A percentile compares a stretch with the other conserved stretches of the same genome.
Conservation (phyloP, 495 filamentous ascomycete genomes). For the Chaetomidium leptoderma region DNA sequence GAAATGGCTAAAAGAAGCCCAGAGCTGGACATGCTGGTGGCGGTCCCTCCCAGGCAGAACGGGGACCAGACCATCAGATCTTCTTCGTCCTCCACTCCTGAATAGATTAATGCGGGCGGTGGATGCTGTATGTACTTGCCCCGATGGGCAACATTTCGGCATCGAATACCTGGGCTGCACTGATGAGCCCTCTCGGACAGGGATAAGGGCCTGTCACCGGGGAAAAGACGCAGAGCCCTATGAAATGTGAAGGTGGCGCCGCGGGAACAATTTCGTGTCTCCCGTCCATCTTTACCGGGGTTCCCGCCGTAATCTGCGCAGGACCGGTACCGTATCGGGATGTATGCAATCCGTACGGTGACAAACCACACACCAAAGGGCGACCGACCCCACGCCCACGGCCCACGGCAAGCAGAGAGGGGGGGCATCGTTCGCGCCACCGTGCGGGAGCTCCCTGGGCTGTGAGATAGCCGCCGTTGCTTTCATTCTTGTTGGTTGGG, state of each 20-base stretch:
- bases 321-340: neutral
- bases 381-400: neutral
- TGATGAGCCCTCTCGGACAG: neutral
- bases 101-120: neutral
- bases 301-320: too few relatives aligned
- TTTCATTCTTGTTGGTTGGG: constrained; percentile 5
- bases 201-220: neutral
- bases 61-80: neutral
- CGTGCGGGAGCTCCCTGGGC: neutral
- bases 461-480: constrained; percentile 20
- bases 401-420: neutral
- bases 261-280: neutral
- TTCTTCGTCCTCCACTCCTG: neutral
- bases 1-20: too few relatives aligned
- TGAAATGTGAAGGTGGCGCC: constrained; percentile 10
- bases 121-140: constrained; percentile 1
- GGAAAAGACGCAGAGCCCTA: neutral
- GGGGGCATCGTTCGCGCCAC: constrained; percentile 7
- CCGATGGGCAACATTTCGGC: constrained; percentile 1
- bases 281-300: constrained; percentile 2
- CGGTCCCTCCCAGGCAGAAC: neutral
- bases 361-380: constrained; percentile 1
- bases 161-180: neutral
- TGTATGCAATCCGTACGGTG: too few relatives aligned
- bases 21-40: neutral